phyloP scores from a whole-genome alignment of 1,284 basidiomycete species.

The Mycocalia duriaeana region DNA sequence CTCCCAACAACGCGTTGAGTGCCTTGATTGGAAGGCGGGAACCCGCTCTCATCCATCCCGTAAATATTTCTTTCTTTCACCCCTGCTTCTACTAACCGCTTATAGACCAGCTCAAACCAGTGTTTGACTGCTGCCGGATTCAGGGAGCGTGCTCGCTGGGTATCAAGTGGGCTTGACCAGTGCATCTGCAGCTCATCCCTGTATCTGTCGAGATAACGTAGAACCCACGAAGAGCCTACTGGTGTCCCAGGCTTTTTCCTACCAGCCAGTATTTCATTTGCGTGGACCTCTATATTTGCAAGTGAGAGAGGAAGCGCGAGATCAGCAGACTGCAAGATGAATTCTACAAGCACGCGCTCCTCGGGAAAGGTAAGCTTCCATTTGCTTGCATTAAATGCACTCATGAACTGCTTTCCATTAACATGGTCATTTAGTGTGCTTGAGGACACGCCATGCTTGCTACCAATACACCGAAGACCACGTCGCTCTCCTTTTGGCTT shows the following conservation, averaged over 20 bases:
- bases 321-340: background rate
- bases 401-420: background rate
- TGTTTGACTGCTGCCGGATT: conserved; percentile 14
- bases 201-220: conserved; percentile 15
- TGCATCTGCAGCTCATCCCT: conserved; percentile 11
- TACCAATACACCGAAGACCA: background rate
- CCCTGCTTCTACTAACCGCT: conserved; percentile 11
- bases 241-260: background rate
- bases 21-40: conserved; percentile 10
- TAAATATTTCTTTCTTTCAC: conserved; percentile 12
- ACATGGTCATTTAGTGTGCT: background rate
- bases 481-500: background rate
- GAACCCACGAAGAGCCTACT: background rate
- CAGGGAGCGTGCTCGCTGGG: conserved; percentile 11
- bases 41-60: conserved; percentile 17
- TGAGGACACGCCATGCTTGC: background rate
- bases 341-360: background rate
- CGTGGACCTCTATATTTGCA: background rate
- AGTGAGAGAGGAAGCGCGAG: background rate
- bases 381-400: background rate
- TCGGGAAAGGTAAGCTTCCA: background rate
- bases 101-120: conserved; percentile 15
- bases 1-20: conserved; percentile 11
- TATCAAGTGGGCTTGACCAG: conserved; percentile 14
- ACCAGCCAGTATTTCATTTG: background rate